These are phyloP conservation scores for Cystofilobasidium bisporidii DNA, from an alignment of 768 basidiomycete genomes.

Conservation along the genomic window DNA sequence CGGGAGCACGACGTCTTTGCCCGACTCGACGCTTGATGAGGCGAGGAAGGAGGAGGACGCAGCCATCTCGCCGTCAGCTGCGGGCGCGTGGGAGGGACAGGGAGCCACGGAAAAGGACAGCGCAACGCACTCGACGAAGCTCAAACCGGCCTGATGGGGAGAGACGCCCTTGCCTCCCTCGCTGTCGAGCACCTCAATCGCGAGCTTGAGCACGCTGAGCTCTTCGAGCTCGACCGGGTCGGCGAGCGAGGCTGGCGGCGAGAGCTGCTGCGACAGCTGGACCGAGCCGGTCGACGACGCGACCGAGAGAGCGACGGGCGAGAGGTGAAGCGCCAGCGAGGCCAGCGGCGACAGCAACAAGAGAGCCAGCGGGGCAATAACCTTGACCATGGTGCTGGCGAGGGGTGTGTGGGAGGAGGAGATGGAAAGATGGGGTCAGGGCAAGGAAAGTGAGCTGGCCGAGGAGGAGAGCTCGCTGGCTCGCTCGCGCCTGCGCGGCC, in stretches of 20 bases:
- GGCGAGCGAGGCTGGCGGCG: background rate
- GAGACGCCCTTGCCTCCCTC: constrained; percentile 11
- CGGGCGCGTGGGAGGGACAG: background rate
- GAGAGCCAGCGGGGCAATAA: background rate
- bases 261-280: background rate
- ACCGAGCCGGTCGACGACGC: background rate
- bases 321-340: background rate
- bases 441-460: background rate
- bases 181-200: constrained; percentile 18
- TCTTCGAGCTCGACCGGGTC: constrained; percentile 12
- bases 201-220: constrained; percentile 23
- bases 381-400: background rate
- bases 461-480: no score
- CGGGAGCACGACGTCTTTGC: constrained; percentile 21
- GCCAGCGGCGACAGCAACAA: background rate
- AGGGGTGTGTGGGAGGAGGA: no score
- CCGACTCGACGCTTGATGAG: constrained; percentile 13
- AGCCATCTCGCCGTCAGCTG: background rate
- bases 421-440: background rate
- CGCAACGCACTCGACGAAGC: constrained; percentile 25
- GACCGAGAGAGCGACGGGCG: background rate
- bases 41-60: background rate
- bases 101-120: no score
- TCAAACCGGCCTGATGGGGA: constrained; percentile 27
- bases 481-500: no score